Evolutionary conservation across 345 rosid species (phyloP), one percentile per base, ranked within the genome.

Genomic region (Mangifera indica): DNA sequence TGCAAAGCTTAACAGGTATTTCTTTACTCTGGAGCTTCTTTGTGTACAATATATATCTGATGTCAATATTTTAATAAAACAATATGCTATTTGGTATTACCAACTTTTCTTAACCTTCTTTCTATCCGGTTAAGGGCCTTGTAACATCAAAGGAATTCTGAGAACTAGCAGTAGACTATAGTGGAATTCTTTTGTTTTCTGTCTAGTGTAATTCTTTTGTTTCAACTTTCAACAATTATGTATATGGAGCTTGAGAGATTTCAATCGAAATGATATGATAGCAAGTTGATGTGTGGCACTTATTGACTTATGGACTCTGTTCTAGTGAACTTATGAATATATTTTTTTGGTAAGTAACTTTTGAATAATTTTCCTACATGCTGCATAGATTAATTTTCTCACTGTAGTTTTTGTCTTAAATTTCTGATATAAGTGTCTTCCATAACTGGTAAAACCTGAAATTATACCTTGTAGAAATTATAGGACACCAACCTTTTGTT

Each of bases 1-100:
- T 91, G 12, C 94, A 89, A 83, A 82, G 87, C 73, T 71, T 91
- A 64, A 87, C 97, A 1, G 93, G 97, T 87, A 74, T 32, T 49
- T 3, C 37, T 34, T 34, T 34, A 34, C 37, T 34, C 64, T n/a
- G 5, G 25, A 6, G 34, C 37, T 55, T 46, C 22, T 40, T 21
- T 57, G 2, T 3, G 13, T 42, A 10, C 9, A 69, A n/a, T 1
- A 2, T 37, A 55, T 55, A 40, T 42, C 25, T 25, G 3, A 32
- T 42, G 21, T 56, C 14, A 9, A n/a, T n/a, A n/a, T n/a, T n/a
- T n/a, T n/a, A n/a, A n/a, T n/a, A n/a, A n/a, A n/a, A n/a, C 13
- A 15, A 18, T 13, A 55, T 29, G 21, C 6, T 34, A 34, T 55
- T 55, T 55, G 60, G 6, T 55, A 55, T 20, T 11, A 5, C 26